Conservation (phyloP, 2,329 filamentous ascomycete species). For the Cryphonectria carpinicola region DNA sequence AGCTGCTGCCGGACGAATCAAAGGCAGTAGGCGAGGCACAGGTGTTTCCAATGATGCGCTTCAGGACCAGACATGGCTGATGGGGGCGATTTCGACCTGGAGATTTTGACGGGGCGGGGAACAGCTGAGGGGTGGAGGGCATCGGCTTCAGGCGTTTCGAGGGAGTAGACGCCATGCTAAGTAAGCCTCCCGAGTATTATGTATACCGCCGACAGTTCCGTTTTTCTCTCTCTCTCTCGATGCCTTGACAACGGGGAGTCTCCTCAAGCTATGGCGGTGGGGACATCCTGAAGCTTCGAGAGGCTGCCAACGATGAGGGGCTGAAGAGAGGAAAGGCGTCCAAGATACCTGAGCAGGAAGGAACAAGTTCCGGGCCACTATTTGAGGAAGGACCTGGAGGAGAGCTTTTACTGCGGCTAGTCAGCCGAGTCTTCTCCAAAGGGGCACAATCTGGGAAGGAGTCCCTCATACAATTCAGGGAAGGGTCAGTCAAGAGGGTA, state of each 20-base stretch:
- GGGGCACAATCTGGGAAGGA: neutral
- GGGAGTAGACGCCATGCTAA: slow-evolving; percentile 62
- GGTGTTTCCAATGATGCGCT: slow-evolving; percentile 89
- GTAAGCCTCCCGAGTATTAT: neutral
- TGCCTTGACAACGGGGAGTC: neutral
- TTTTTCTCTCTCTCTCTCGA: neutral
- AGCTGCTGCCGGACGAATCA: slow-evolving; percentile 75
- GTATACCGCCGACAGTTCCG: neutral
- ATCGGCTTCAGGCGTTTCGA: slow-evolving; percentile 69
- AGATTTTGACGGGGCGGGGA: slow-evolving; percentile 65
- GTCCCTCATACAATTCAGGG: neutral
- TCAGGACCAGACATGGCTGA: slow-evolving; percentile 70
- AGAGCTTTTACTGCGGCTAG: neutral
- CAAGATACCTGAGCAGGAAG: neutral
- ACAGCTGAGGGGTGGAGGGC: slow-evolving; percentile 75
- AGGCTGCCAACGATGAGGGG: neutral
- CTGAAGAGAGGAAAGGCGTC: no score
- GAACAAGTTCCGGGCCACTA: neutral
- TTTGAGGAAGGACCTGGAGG: neutral
- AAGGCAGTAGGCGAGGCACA: slow-evolving; percentile 84
- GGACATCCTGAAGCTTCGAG: neutral
- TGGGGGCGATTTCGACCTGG: slow-evolving; percentile 57
- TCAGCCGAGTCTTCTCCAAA: neutral
- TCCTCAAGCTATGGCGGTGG: neutral
- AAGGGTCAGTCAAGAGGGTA: neutral